Evolutionary conservation across 2,329 filamentous ascomycete species (phyloP).

Genomic region (Ophiosphaerella narmari): DNA sequence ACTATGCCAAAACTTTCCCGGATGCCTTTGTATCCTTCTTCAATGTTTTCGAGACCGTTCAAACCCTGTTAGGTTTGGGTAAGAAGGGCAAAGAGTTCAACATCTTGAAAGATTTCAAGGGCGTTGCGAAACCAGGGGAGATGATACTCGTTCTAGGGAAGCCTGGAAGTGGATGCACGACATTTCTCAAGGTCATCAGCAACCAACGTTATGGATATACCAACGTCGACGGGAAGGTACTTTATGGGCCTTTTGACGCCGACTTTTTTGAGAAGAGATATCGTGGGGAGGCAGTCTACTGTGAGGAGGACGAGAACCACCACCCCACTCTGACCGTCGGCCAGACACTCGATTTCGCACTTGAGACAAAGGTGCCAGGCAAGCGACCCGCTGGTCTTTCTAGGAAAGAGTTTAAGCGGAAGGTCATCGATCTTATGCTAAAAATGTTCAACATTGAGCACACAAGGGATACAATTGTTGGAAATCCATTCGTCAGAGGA

Average conservation of each 20-base stretch:
- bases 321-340: constrained; percentile 84
- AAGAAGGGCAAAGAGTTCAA: constrained; percentile 73
- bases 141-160: constrained; percentile 84
- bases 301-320: constrained; percentile 84
- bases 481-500: constrained; percentile 76
- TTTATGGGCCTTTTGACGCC: constrained; percentile 74
- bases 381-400: constrained; percentile 76
- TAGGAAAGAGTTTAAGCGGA: constrained; percentile 75
- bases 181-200: constrained; percentile 59
- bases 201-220: constrained; percentile 64
- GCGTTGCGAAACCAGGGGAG: constrained; percentile 68
- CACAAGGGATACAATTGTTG: constrained; percentile 82
- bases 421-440: constrained; percentile 73
- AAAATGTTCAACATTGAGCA: constrained; percentile 96
- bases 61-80: constrained; percentile 66
- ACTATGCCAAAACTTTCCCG: constrained; percentile 75
- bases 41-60: constrained; percentile 70
- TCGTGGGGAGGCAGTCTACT: constrained; percentile 83
- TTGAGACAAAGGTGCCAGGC: constrained; percentile 82
- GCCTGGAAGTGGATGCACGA: constrained; percentile 66
- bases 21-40: constrained; percentile 78
- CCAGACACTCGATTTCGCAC: constrained; percentile 82
- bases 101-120: constrained; percentile 73
- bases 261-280: constrained; percentile 72
- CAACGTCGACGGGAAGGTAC: constrained; percentile 70